Evolutionary conservation across 2,329 filamentous ascomycete genomes (phyloP).

Genomic region (Pseudopyrenochaeta lycopersici): DNA sequence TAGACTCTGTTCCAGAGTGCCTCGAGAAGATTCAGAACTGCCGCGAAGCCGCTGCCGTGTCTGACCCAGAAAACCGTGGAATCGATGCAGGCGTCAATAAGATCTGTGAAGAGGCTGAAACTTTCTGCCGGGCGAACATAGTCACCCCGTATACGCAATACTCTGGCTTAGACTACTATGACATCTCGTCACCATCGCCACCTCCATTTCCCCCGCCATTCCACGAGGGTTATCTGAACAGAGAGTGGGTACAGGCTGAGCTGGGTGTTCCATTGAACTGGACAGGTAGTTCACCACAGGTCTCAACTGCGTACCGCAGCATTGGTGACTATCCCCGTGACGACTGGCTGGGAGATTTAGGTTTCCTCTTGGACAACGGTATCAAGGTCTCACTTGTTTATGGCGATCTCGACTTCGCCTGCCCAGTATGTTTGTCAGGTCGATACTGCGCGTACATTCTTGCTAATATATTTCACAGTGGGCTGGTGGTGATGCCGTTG

Average conservation of each 20-base stretch:
- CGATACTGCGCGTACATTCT: no score
- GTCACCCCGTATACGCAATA: conserved; percentile 55
- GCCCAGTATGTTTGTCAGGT: conserved; percentile 23
- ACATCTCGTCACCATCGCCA: conserved; percentile 61
- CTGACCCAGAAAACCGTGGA: conserved; percentile 60
- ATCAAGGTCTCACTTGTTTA: conserved; percentile 45
- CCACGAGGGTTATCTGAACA: conserved; percentile 65
- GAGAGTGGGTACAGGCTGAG: conserved; percentile 61
- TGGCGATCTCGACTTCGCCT: conserved; percentile 53
- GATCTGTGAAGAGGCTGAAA: conserved; percentile 55
- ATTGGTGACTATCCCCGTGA: conserved; percentile 60
- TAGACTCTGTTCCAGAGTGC: conserved; percentile 61
- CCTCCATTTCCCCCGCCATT: conserved; percentile 54
- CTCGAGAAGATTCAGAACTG: conserved; percentile 64
- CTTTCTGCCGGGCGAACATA: conserved; percentile 56
- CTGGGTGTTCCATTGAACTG: conserved; percentile 70
- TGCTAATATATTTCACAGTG: no score
- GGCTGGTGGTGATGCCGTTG: no score
- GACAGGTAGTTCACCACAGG: conserved; percentile 54
- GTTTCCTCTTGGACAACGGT: conserved; percentile 62
- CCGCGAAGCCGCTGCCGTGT: conserved; percentile 55
- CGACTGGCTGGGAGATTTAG: conserved; percentile 59
- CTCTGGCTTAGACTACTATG: conserved; percentile 63
- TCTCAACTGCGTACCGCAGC: conserved; percentile 56
- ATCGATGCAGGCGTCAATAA: conserved; percentile 49